Evolutionary conservation across 148 eudicot species (phyloP), one percentile per base, ranked within the genome.

Genomic region (Heliosperma pusillum): DNA sequence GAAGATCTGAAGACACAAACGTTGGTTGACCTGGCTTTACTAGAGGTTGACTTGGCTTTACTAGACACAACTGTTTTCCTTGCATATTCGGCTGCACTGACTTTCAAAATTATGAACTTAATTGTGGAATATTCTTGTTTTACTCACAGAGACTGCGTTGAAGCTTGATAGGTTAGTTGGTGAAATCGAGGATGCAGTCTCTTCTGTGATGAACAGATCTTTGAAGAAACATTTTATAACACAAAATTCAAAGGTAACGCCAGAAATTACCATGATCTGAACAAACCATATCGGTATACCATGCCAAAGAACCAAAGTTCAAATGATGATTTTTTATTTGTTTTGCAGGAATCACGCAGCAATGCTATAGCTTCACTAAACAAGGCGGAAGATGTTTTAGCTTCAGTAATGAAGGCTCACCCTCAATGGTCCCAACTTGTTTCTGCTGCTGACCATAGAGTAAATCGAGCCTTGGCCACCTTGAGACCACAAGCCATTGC

Each of bases 401-500:
- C 86, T 74, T 84, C 86, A 73, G 85, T 95, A 53, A 85, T 85
- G 30, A 85, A 85, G 82, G 80, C 77, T 57, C 88, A 86, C 66
- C 96, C 99, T 47, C 96, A 86, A 73, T 95, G 98, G 97, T 71
- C 53, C 45, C 83, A 87, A 44, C 96, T 95, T 55, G 85, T 92
- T 17, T 86, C 93, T 77, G 97, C 97, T 76, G 97, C 90, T 77
- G 97, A 95, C 83, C 87, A 89, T 74, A 85, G 97, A 87, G 88
- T 90, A 22, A 96, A 95, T 74, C 87, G 89, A 64, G 93, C 97
- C 22, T 86, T 95, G 69, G 97, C 92, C 75, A 88, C 82, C 70
- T 80, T 92, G 82, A 88, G 97, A 81, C 99, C 97, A 70, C 97
- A 95, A 74, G 92, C 96, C 44, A 89, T 92, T 80, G 97, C 97